Percentiles rank a stretch among this genome's conserved stretches.
These are phyloP conservation scores for Beauveria bassiana DNA, from an alignment of 2,329 filamentous ascomycete genomes.

Conservation along the genomic window DNA sequence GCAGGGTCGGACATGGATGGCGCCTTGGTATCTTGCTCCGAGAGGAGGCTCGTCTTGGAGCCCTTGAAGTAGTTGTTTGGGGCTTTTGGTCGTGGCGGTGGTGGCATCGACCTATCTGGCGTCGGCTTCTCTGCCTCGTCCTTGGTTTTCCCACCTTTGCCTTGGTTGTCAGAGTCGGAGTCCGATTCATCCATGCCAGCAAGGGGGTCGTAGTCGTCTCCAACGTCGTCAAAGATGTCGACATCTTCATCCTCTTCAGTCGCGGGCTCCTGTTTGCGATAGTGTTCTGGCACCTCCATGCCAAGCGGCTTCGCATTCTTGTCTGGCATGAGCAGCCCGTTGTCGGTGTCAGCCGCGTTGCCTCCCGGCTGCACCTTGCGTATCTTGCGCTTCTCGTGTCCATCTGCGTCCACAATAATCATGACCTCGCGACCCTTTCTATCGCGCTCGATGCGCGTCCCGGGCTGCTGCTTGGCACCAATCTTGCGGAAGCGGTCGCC, in stretches of 20 bases:
- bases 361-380: constrained; percentile 40
- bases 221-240: constrained; percentile 59
- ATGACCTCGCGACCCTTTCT: constrained; percentile 54
- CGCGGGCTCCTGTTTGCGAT: constrained; percentile 37
- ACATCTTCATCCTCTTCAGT: constrained; percentile 48
- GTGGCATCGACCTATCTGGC: constrained; percentile 32
- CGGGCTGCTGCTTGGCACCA: constrained; percentile 44
- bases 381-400: constrained; percentile 58
- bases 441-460: constrained; percentile 53
- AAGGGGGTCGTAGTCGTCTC: constrained; percentile 60
- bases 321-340: constrained; percentile 44
- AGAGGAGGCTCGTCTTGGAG: constrained; percentile 45
- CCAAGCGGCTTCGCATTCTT: constrained; percentile 51
- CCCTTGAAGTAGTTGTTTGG: constrained; percentile 56
- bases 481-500: constrained; percentile 60
- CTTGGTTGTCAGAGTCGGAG: constrained; percentile 38
- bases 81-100: constrained; percentile 35
- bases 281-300: constrained; percentile 58
- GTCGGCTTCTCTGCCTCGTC: constrained; percentile 17
- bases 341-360: constrained; percentile 27
- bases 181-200: constrained; percentile 45
- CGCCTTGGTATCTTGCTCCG: constrained; percentile 41
- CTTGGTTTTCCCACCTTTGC: constrained; percentile 25
- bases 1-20: constrained; percentile 64
- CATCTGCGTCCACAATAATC: constrained; percentile 59